Conservation (phyloP, 768 basidiomycete species). For the Hygrophoropsis aurantiaca region DNA sequence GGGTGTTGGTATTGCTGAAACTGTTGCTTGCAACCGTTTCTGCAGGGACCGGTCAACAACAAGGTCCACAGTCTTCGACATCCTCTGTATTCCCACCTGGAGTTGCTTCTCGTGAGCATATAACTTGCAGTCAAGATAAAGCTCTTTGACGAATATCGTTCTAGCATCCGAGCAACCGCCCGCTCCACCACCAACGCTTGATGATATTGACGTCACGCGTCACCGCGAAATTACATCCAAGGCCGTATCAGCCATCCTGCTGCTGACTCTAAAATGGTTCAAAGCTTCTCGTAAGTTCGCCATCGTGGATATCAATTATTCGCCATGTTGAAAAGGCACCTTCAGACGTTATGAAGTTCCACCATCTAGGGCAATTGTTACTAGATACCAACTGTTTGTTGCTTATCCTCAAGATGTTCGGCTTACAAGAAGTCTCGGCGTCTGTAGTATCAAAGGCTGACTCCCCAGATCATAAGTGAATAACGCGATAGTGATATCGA, state of each 20-base stretch:
- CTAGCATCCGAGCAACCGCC: conserved; percentile 63
- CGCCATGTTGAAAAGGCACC: conserved; percentile 2
- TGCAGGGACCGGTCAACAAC: conserved; percentile 57
- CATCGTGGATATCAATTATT: neutral
- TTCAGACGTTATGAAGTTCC: conserved; percentile 96
- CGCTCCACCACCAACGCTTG: conserved; percentile 70
- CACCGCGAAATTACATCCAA: conserved; percentile 98
- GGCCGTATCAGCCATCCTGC: conserved; percentile 91
- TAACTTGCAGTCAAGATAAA: neutral
- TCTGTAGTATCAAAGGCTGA: conserved; percentile 89
- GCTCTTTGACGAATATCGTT: conserved; percentile 7
- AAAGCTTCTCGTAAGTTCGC: conserved; percentile 87
- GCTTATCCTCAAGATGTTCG: conserved; percentile 96
- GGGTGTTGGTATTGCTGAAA: conserved; percentile 93
- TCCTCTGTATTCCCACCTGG: conserved; percentile 73
- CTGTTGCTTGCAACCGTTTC: conserved; percentile 91
- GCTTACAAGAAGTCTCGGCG: conserved; percentile 86
- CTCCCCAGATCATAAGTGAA: conserved; percentile 80
- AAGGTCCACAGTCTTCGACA: conserved; percentile 64
- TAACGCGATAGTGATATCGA: conserved; percentile 1
- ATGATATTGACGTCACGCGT: conserved; percentile 90
- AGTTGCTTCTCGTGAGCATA: conserved; percentile 58
- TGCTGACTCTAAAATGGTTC: conserved; percentile 95
- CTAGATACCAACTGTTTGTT: conserved; percentile 94
- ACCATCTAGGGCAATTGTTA: conserved; percentile 93